A percentile compares a stretch with the other conserved stretches of the same genome.
Conservation (phyloP, 2,329 filamentous ascomycete species). For the Penicillium occitanis region DNA sequence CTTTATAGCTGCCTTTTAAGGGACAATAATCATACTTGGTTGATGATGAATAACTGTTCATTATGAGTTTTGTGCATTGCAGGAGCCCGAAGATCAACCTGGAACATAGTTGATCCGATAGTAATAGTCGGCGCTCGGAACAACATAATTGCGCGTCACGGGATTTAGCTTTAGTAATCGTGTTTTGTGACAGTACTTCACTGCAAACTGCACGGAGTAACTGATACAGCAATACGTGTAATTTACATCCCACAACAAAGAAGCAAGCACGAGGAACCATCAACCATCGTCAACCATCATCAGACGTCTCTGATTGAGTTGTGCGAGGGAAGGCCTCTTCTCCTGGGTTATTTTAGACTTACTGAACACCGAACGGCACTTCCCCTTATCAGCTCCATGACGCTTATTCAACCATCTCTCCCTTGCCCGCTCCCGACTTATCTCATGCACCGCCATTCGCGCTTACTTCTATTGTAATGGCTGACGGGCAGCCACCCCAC, state of each 20-base stretch:
- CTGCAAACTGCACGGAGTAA: background rate
- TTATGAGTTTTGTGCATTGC: background rate
- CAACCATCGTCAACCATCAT: background rate
- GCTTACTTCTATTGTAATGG: slow-evolving; percentile 2
- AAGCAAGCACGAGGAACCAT: background rate
- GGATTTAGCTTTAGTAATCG: background rate
- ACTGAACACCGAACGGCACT: background rate
- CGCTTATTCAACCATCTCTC: background rate
- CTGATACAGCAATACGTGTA: background rate
- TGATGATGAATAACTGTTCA: background rate
- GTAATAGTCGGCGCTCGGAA: background rate
- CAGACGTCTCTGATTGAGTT: background rate
- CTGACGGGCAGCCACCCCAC: slow-evolving; percentile 3
- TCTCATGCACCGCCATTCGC: background rate
- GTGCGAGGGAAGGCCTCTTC: background rate
- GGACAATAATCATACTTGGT: background rate
- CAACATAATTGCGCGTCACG: slow-evolving; percentile 8
- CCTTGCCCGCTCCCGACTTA: background rate
- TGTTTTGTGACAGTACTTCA: background rate
- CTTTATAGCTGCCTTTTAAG: background rate
- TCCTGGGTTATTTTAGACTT: background rate
- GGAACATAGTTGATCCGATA: background rate
- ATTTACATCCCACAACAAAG: slow-evolving; percentile 1
- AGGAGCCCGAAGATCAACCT: background rate
- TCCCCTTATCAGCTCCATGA: background rate